These are phyloP conservation scores for Fusarium pininemorale DNA, from an alignment of 2,329 filamentous ascomycete genomes.

Conservation along the genomic window DNA sequence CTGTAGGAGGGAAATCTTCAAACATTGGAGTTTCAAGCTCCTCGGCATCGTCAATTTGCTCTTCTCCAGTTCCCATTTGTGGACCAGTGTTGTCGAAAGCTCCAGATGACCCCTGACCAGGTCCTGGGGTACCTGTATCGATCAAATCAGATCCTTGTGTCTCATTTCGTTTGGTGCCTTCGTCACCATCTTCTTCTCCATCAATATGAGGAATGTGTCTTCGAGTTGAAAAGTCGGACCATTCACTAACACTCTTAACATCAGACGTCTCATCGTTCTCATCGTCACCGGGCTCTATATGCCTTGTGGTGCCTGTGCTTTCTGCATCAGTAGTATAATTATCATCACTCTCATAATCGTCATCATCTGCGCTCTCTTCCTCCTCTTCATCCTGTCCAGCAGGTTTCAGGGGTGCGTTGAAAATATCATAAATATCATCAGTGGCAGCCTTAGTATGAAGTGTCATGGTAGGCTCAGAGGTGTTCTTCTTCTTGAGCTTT, in stretches of 20 bases:
- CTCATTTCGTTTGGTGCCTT: constrained; percentile 44
- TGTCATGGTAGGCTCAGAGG: constrained; percentile 93
- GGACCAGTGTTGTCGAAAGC: constrained; percentile 1
- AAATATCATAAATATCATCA: constrained; percentile 97
- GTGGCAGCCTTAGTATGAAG: constrained; percentile 94
- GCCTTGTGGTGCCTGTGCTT: constrained; percentile 80
- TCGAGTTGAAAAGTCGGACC: constrained; percentile 85
- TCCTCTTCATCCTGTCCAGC: constrained; percentile 42
- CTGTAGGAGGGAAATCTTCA: constrained; percentile 58
- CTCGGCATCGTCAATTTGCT: constrained; percentile 47
- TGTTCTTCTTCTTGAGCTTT: constrained; percentile 81
- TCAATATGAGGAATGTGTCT: constrained; percentile 70
- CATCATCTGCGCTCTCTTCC: constrained; percentile 64
- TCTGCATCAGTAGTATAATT: constrained; percentile 88
- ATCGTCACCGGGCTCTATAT: constrained; percentile 63
- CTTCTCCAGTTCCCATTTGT: constrained; percentile 26
- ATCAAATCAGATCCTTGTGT: constrained; percentile 53
- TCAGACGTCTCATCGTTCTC: constrained; percentile 60
- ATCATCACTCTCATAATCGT: constrained; percentile 75
- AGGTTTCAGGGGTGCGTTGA: constrained; percentile 76
- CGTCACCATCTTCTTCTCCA: constrained; percentile 42
- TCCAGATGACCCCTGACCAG: constrained; percentile 35
- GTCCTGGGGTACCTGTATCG: constrained; percentile 45
- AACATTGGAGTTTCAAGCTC: constrained; percentile 54
- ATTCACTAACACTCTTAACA: constrained; percentile 76